Evolutionary conservation across 768 basidiomycete genomes (phyloP).

Genomic region (Boletus rubropictus): DNA sequence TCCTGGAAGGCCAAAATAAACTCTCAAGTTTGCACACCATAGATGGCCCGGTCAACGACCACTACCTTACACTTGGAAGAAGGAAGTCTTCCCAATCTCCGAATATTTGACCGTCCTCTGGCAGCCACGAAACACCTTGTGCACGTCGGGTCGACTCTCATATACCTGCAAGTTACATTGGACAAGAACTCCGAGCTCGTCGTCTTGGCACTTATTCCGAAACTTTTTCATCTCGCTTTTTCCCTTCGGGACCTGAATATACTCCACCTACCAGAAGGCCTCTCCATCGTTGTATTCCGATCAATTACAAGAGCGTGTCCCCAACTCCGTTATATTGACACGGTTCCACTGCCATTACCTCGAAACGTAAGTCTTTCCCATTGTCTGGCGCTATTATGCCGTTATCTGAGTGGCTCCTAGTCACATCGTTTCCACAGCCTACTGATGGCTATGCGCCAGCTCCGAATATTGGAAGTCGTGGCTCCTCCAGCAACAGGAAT

Average conservation of each 20-base stretch:
- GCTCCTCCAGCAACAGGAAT: constrained; percentile 26
- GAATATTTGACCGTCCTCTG: constrained; percentile 42
- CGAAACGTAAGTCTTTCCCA: constrained; percentile 30
- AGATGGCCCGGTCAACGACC: constrained; percentile 22
- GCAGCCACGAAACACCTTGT: constrained; percentile 38
- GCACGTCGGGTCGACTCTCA: constrained; percentile 32
- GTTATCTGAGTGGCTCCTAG: constrained; percentile 25
- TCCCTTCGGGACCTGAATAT: constrained; percentile 35
- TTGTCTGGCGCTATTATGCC: constrained; percentile 6
- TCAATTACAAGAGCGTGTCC: constrained; percentile 32
- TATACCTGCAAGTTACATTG: constrained; percentile 41
- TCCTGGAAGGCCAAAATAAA: constrained; percentile 43
- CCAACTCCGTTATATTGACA: constrained; percentile 35
- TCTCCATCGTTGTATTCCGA: constrained; percentile 27
- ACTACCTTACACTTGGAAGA: constrained; percentile 22
- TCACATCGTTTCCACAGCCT: constrained; percentile 30
- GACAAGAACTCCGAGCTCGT: constrained; percentile 33
- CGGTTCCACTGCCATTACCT: constrained; percentile 33
- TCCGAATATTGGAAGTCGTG: constrained; percentile 37
- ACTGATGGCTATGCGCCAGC: constrained; percentile 31
- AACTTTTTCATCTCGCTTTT: constrained; percentile 24
- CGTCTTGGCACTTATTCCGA: constrained; percentile 30
- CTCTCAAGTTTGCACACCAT: constrained; percentile 36
- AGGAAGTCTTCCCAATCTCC: constrained; percentile 38
- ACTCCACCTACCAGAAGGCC: constrained; percentile 31